phyloP scores from a whole-genome alignment of 2,329 filamentous ascomycete species.

The Colletotrichum sp. region DNA sequence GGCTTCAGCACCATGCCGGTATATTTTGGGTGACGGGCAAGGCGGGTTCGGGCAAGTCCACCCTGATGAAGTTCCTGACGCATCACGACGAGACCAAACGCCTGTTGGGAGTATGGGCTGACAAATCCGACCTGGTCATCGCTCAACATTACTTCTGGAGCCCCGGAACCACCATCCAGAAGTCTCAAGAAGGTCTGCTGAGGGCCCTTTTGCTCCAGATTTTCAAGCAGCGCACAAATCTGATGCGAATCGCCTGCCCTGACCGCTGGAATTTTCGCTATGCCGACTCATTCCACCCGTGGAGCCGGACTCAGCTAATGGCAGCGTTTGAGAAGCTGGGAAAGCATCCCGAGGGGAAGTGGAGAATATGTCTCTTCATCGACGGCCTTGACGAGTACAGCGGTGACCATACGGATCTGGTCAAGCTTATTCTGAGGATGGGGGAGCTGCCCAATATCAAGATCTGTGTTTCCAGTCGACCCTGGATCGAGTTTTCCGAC shows the following conservation, averaged over 20 bases:
- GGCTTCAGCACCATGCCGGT: background rate
- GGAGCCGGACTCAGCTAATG: no score
- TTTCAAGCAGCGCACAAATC: no score
- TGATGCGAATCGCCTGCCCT: background rate
- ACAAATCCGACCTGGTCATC: no score
- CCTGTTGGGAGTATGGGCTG: background rate
- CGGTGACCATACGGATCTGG: background rate
- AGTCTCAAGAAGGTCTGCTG: no score
- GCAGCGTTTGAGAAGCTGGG: no score
- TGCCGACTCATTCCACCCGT: no score
- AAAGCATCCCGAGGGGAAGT: no score
- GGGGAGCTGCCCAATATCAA: background rate
- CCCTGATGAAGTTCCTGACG: constrained; percentile 17
- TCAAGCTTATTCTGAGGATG: no score
- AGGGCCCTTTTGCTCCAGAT: no score
- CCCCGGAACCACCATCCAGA: no score
- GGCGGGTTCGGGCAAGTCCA: constrained; percentile 1
- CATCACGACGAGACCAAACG: background rate
- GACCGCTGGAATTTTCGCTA: no score
- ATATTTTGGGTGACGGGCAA: constrained; percentile 2
- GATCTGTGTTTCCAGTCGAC: background rate
- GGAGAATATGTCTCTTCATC: constrained; percentile 3
- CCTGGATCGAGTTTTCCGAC: background rate
- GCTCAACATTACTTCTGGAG: no score
- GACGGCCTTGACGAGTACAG: constrained; percentile 6